Percentiles rank a stretch among this genome's conserved stretches.
These are phyloP conservation scores for Xanthoconium stramineum DNA, from an alignment of 768 basidiomycete genomes.

Conservation along the genomic window DNA sequence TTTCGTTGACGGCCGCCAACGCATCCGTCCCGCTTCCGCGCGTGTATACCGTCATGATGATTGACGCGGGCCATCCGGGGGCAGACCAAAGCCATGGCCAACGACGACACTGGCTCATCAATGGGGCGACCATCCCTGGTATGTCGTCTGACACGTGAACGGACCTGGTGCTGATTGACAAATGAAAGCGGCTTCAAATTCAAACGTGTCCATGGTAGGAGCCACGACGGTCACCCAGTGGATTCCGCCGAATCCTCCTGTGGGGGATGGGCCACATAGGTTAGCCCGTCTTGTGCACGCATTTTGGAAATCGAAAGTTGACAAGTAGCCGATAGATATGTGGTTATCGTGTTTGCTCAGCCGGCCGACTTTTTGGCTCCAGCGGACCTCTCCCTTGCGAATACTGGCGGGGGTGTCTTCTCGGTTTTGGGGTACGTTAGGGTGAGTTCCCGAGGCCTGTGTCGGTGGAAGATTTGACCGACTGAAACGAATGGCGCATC, in stretches of 20 bases:
- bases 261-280: conserved; percentile 75
- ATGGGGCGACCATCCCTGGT: conserved; percentile 54
- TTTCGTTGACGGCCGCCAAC: conserved; percentile 52
- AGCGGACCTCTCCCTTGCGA: conserved; percentile 46
- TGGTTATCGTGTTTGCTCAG: conserved; percentile 62
- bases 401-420: conserved; percentile 51
- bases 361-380: conserved; percentile 62
- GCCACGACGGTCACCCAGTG: conserved; percentile 58
- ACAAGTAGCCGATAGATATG: conserved; percentile 48
- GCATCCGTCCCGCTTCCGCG: conserved; percentile 43
- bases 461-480: neutral
- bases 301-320: neutral
- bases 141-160: conserved; percentile 5
- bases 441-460: conserved; percentile 30
- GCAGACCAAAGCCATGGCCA: conserved; percentile 53
- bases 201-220: conserved; percentile 40
- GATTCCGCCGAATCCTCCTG: conserved; percentile 66
- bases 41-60: conserved; percentile 68
- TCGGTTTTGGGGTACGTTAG: conserved; percentile 56
- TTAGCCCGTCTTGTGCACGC: conserved; percentile 23
- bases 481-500: neutral
- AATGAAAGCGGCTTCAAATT: conserved; percentile 21
- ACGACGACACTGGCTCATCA: conserved; percentile 81
- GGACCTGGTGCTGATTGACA: neutral
- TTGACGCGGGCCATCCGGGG: conserved; percentile 70